Conservation (phyloP, 2,329 filamentous ascomycete genomes). For the Plectosphaerella sp. region DNA sequence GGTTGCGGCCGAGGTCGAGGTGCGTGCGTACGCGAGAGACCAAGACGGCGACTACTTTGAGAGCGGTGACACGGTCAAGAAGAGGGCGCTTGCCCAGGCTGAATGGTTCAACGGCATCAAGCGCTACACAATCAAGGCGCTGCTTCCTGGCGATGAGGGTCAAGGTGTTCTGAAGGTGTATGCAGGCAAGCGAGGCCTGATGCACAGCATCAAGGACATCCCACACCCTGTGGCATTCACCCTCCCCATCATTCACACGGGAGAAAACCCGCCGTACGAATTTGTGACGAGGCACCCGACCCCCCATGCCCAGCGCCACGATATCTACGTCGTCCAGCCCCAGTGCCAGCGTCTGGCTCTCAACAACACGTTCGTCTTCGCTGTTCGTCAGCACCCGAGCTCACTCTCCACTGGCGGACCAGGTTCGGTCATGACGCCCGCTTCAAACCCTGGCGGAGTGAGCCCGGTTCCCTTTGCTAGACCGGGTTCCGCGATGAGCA, state of each 20-base stretch:
- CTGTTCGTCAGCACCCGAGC: slow-evolving; percentile 83
- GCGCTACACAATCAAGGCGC: slow-evolving; percentile 86
- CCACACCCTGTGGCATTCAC: slow-evolving; percentile 87
- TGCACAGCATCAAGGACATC: slow-evolving; percentile 97
- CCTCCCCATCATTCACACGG: slow-evolving; percentile 84
- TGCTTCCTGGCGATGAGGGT: slow-evolving; percentile 88
- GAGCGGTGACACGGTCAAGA: slow-evolving; percentile 79
- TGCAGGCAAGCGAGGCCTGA: slow-evolving; percentile 87
- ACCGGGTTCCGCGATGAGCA: slow-evolving; percentile 61
- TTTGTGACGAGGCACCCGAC: slow-evolving; percentile 93
- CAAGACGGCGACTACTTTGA: slow-evolving; percentile 90
- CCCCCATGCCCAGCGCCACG: slow-evolving; percentile 93
- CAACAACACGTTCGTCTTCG: slow-evolving; percentile 98
- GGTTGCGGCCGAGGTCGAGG: slow-evolving; percentile 87
- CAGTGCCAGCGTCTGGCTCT: slow-evolving; percentile 84
- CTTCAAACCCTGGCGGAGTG: slow-evolving; percentile 41
- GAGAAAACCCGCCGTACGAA: slow-evolving; percentile 90
- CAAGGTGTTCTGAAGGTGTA: slow-evolving; percentile 86
- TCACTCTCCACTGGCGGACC: slow-evolving; percentile 35
- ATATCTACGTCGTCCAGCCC: slow-evolving; percentile 94
- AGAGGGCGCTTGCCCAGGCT: slow-evolving; percentile 83
- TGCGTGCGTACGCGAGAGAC: slow-evolving; percentile 74
- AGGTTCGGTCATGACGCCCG: slow-evolving; percentile 35
- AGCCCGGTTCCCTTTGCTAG: slow-evolving; percentile 59
- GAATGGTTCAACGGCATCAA: slow-evolving; percentile 88